Base-by-base conservation (phyloP, 2,329 filamentous ascomycete genomes). In the Sarocladium kiliense region DNA sequence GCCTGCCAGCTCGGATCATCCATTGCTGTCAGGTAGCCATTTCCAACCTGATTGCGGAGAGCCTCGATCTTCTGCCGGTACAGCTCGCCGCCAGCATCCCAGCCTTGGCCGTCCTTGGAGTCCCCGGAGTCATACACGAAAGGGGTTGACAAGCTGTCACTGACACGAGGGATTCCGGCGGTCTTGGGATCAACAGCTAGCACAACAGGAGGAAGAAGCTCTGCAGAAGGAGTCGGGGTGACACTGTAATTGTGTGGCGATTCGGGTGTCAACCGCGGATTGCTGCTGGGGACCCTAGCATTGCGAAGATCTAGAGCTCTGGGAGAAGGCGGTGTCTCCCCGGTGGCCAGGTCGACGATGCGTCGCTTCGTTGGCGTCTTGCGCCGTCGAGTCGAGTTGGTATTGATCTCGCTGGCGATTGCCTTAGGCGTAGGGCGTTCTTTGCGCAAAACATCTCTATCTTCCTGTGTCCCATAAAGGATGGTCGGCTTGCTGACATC, bases 61-160 rank as follows among this genome's bases (percentile, higher is more conserved):
- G 88, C 85, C 69, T 96, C 91, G 55, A 97, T 87, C 70, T 94
- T 94, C 68, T 89, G 89, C 56, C 88, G 85, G 70, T 96, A 97
- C 7, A 89, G 76, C 64, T 94, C 89, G 54, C 88, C 87, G 57
- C 83, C 82, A 42, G 82, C 74, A 57, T 85, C 84, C 81, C 86
- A 89, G 57, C 87, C 79, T 45, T 77, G 73, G 3, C 73, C 60
- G 12, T 75, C 73, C 25, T 67, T 68, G 5, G 50, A 53, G 23
- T 53, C 50, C 3, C 50, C 50, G n/a, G 50, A 53, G 21, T 53
- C 50, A 18, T 53, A 53, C 21, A 53, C 50, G 10, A 53, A 34
- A 3, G 50, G 50, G 2, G 50, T 34, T 18, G 50, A 23, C 10
- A 39, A 12, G 11, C 32, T 25, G 14, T 34, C 36, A 18, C 50